Conservation (phyloP, 1,139 yeast species). For the Yamadazyma friedrichii region DNA sequence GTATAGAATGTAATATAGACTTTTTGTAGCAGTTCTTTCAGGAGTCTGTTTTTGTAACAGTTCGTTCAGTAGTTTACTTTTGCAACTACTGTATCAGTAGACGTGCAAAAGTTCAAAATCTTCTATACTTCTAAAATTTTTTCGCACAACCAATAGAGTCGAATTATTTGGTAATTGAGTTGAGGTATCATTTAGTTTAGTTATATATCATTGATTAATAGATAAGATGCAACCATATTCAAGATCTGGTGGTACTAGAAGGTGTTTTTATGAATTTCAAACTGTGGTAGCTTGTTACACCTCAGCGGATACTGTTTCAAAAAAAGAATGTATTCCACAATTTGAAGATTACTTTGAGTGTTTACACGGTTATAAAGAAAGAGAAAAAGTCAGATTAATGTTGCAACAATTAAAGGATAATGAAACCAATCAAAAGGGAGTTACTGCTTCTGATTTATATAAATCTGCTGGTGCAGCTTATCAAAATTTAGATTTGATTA, state of each 20-base stretch:
- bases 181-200: too few relatives aligned
- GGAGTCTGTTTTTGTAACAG: too few relatives aligned
- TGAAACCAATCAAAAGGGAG: constrained; percentile 39
- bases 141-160: constrained; percentile 12
- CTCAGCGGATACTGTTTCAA: constrained; percentile 43
- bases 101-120: neutral
- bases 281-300: constrained; percentile 47
- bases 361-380: constrained; percentile 49
- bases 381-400: constrained; percentile 47
- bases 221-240: constrained; percentile 47
- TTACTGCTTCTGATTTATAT: constrained; percentile 45
- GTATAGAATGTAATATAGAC: constrained; percentile 30
- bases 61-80: too few relatives aligned
- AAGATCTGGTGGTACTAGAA: constrained; percentile 51
- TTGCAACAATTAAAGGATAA: constrained; percentile 48
- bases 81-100: neutral
- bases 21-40: neutral
- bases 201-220: neutral
- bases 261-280: constrained; percentile 51
- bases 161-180: constrained; percentile 11
- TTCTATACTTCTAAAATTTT: constrained; percentile 1
- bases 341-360: constrained; percentile 51
- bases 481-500: constrained; percentile 47
- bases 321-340: constrained; percentile 44
- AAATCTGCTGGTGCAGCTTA: constrained; percentile 44